These are phyloP conservation scores for Setaria viridis DNA, from an alignment of 202 grass and related monocot species.

Conservation along the genomic window DNA sequence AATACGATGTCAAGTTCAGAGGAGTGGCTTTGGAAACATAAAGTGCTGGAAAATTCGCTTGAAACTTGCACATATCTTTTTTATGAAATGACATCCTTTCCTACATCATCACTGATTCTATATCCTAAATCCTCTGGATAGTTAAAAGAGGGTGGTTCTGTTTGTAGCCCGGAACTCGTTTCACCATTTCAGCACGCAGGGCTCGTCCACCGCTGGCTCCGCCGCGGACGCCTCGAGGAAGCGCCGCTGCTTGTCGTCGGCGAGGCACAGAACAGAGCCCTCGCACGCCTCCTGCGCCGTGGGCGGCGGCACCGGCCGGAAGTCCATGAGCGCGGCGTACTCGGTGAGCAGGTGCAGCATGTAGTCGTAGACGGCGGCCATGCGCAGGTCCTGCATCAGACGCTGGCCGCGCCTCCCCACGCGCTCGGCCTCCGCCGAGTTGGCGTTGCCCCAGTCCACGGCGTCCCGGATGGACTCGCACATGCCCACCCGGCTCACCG, in stretches of 20 bases:
- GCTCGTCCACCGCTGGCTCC: constrained; percentile 37
- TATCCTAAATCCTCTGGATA: background rate
- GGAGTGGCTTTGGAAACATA: too few relatives aligned
- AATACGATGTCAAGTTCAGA: too few relatives aligned
- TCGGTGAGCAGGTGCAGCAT: constrained; percentile 84
- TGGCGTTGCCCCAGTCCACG: constrained; percentile 77
- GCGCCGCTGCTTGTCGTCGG: constrained; percentile 55
- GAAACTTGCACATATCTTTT: too few relatives aligned
- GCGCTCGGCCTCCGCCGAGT: constrained; percentile 64
- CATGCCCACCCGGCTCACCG: constrained; percentile 41
- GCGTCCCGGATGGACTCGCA: constrained; percentile 72
- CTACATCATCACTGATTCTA: too few relatives aligned
- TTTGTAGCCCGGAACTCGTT: background rate
- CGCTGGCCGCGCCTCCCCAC: constrained; percentile 62
- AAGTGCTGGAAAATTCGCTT: too few relatives aligned
- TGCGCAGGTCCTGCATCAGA: constrained; percentile 68
- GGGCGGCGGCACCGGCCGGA: constrained; percentile 54
- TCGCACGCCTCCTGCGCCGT: constrained; percentile 72
- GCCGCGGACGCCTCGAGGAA: constrained; percentile 64
- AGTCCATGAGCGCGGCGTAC: constrained; percentile 75
- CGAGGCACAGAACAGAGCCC: constrained; percentile 72
- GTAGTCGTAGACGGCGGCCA: constrained; percentile 84
- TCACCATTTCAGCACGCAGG: constrained; percentile 39
- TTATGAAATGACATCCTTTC: too few relatives aligned
- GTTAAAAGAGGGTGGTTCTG: background rate